Percentiles rank a stretch among this genome's conserved stretches.
These are phyloP conservation scores for Samsoniella hepiali DNA, from an alignment of 2,329 filamentous ascomycete species.

Conservation along the genomic window DNA sequence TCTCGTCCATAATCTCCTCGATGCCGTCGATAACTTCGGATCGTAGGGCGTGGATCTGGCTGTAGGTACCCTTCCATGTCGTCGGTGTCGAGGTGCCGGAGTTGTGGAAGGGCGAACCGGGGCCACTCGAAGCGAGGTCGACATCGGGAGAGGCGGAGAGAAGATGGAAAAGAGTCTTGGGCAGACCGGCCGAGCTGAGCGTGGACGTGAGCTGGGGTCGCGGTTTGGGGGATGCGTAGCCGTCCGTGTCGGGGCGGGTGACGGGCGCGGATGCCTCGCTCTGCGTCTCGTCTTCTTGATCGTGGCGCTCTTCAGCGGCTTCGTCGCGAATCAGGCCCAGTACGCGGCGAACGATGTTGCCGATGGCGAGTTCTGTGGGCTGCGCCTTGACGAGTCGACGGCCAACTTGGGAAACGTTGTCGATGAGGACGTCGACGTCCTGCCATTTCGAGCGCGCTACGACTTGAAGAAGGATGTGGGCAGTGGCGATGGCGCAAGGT, in stretches of 20 bases:
- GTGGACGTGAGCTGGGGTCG: slow-evolving; percentile 51
- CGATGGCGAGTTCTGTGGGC: slow-evolving; percentile 85
- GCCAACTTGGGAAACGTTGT: slow-evolving; percentile 76
- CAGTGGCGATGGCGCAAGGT: slow-evolving; percentile 86
- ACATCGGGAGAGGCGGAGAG: slow-evolving; percentile 67
- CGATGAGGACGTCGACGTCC: slow-evolving; percentile 74
- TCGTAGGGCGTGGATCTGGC: slow-evolving; percentile 66
- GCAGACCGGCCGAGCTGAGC: slow-evolving; percentile 61
- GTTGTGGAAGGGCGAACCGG: slow-evolving; percentile 46
- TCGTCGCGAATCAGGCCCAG: slow-evolving; percentile 90
- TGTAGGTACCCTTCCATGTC: slow-evolving; percentile 34
- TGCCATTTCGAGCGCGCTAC: slow-evolving; percentile 77
- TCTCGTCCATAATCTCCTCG: slow-evolving; percentile 92
- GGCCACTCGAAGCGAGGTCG: slow-evolving; percentile 31
- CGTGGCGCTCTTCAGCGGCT: slow-evolving; percentile 74
- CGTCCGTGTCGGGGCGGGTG: slow-evolving; percentile 32
- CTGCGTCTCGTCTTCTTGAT: slow-evolving; percentile 56
- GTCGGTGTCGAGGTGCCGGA: slow-evolving; percentile 51
- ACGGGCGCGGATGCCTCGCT: slow-evolving; percentile 43
- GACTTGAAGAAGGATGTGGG: slow-evolving; percentile 81
- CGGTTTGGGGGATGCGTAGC: slow-evolving; percentile 46
- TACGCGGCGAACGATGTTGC: slow-evolving; percentile 89
- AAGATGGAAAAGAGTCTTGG: slow-evolving; percentile 83
- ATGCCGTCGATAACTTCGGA: slow-evolving; percentile 93
- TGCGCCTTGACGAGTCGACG: slow-evolving; percentile 76